A percentile compares a stretch with the other conserved stretches of the same genome.
Evolutionary conservation across 306 rosid species (phyloP).

Genomic region (Echinosophora koreensis): DNA sequence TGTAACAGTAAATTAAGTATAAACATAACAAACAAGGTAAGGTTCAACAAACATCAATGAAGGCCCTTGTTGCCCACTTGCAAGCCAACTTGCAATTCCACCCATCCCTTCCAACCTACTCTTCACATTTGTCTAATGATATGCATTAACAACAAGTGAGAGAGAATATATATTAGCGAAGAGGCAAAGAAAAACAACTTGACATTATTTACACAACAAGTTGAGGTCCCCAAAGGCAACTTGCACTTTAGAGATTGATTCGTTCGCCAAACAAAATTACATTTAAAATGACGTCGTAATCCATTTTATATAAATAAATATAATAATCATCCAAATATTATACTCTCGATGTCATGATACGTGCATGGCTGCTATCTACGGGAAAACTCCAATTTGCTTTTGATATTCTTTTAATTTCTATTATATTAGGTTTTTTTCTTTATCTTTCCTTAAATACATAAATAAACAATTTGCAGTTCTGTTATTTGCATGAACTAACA

Average conservation of each 20-base stretch:
- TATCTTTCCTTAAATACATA: too few species aligned
- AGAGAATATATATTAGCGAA: constrained; percentile 31
- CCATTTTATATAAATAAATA: constrained; percentile 5
- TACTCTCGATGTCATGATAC: background rate
- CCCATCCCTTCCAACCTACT: constrained; percentile 45
- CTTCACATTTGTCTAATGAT: constrained; percentile 27
- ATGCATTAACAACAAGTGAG: constrained; percentile 20
- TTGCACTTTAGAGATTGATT: constrained; percentile 52
- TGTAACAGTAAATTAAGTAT: background rate
- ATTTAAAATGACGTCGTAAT: constrained; percentile 38
- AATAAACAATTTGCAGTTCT: too few species aligned
- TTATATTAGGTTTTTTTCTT: too few species aligned
- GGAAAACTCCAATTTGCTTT: background rate
- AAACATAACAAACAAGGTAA: constrained; percentile 15
- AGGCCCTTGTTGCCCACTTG: constrained; percentile 63
- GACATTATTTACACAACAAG: constrained; percentile 56
- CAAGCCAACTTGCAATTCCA: constrained; percentile 59
- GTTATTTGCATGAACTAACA: too few species aligned
- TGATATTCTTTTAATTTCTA: too few species aligned
- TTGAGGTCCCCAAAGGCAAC: constrained; percentile 52
- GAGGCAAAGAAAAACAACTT: constrained; percentile 51
- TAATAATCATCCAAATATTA: background rate
- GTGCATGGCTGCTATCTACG: constrained; percentile 40
- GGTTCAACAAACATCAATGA: constrained; percentile 37
- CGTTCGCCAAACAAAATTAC: constrained; percentile 1